Evolutionary conservation across 805 yeast genomes (phyloP), one percentile per base, ranked within the genome.

Genomic region (Ogataea degrootiae): DNA sequence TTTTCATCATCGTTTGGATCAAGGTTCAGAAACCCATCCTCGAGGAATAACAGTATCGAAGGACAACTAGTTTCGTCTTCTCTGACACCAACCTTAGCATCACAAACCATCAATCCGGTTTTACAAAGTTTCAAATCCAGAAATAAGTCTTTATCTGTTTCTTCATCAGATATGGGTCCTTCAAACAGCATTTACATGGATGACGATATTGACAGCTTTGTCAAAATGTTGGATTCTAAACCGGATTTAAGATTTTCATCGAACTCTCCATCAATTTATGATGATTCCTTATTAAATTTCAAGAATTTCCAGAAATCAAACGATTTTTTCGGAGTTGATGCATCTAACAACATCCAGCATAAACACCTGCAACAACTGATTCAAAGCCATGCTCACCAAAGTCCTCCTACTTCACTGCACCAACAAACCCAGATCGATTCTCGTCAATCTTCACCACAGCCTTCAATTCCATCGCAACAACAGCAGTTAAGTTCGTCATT

Each of bases 1-100:
- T 85, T 83, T 54, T 77, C 87, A 2, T 81, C 92, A 0, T 83
- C 91, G 0, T 84, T 84, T 63, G 87, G 87, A 0, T 81, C 83
- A n/a, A 68, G 87, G 42, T 56, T 63, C 40, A 57, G 61, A 47
- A 56, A 55, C 11, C 50, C 58, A 2, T 48, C 56, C 8, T 55
- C 63, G 23, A 50, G 68, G 23, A 52, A 65, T 44, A 59, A 59
- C 45, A 63, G 68, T 50, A 35, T 63, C 9, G 69, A 63, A 41
- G 61, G 63, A 9, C 61, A 53, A 23, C 37, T 52, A n/a, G 50
- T 45, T 19, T 37, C 36, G 17, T 43, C 50, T 9, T 48, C 54
- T 2, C 44, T 55, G 6, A 58, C 44, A 8, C 47, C 52, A 19
- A 47, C 54, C 22, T 21, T 37, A 26, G 22, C 21, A n/a, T n/a